These are phyloP conservation scores for Scedosporium minutisporum DNA, from an alignment of 2,329 filamentous ascomycete genomes.

Conservation along the genomic window DNA sequence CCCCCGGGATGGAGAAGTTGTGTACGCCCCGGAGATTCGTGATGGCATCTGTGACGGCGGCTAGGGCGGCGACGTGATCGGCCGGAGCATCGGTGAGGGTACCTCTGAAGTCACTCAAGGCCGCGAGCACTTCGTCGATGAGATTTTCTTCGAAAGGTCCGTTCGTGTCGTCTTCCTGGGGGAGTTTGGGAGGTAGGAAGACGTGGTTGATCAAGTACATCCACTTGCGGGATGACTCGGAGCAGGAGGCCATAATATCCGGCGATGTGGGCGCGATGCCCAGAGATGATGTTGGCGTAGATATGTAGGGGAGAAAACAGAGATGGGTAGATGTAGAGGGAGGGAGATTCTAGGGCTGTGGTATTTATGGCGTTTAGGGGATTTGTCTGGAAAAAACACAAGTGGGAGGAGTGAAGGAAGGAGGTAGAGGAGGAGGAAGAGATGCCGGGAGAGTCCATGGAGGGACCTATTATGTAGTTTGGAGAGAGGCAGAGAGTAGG, in stretches of 20 bases:
- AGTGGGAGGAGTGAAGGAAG: no score
- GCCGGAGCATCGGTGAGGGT: neutral
- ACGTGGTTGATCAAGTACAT: conserved; percentile 16
- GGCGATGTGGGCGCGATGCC: no score
- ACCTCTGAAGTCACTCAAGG: neutral
- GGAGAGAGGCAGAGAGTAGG: no score
- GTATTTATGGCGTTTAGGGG: no score
- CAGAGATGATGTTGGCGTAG: neutral
- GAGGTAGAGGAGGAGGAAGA: no score
- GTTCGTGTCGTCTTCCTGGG: conserved; percentile 11
- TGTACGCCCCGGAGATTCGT: neutral
- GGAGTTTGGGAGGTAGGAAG: conserved; percentile 21
- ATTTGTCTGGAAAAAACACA: no score
- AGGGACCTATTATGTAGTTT: no score
- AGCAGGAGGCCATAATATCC: neutral
- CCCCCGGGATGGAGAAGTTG: neutral
- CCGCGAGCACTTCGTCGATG: neutral
- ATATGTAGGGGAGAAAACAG: neutral
- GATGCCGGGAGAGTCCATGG: no score
- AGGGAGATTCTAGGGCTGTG: no score
- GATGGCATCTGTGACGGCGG: neutral
- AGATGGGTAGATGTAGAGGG: neutral
- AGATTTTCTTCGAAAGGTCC: neutral
- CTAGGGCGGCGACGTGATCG: neutral
- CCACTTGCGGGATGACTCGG: neutral